These are phyloP conservation scores for Earliella scabrosa DNA, from an alignment of 1,284 basidiomycete species.

Conservation along the genomic window DNA sequence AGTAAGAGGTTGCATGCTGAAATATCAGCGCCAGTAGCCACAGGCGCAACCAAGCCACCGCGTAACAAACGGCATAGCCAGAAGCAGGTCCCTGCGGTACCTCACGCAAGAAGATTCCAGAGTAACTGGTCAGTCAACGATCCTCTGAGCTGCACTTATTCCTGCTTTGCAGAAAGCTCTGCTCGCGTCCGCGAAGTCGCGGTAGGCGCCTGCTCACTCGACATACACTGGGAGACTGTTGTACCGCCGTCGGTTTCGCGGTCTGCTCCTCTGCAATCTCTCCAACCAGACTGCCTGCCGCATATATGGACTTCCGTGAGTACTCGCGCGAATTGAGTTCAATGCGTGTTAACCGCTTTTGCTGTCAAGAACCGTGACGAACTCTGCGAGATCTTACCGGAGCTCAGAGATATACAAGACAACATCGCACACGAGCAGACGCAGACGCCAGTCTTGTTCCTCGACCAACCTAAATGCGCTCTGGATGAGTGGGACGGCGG, in stretches of 20 bases:
- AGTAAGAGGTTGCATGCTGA: no score
- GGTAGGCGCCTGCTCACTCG: no score
- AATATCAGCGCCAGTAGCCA: no score
- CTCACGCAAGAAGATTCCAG: no score
- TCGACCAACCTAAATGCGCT: conserved; percentile 14
- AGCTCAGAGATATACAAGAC: conserved; percentile 6
- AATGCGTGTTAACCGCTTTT: no score
- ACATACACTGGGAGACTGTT: neutral
- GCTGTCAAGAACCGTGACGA: conserved; percentile 27
- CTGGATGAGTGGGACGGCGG: conserved; percentile 24
- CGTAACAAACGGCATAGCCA: no score
- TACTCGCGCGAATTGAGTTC: no score
- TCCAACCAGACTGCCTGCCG: neutral
- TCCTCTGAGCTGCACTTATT: neutral
- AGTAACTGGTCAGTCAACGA: neutral
- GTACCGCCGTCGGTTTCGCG: neutral
- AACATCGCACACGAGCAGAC: conserved; percentile 15
- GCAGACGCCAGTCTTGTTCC: conserved; percentile 22
- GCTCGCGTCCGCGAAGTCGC: neutral
- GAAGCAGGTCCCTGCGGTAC: no score
- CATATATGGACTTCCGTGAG: neutral
- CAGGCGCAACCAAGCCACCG: no score
- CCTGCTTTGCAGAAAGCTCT: neutral
- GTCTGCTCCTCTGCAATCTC: neutral
- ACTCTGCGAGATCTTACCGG: conserved; percentile 18